phyloP scores from a whole-genome alignment of 2,329 filamentous ascomycete genomes.

The Coleophoma cylindrospora region DNA sequence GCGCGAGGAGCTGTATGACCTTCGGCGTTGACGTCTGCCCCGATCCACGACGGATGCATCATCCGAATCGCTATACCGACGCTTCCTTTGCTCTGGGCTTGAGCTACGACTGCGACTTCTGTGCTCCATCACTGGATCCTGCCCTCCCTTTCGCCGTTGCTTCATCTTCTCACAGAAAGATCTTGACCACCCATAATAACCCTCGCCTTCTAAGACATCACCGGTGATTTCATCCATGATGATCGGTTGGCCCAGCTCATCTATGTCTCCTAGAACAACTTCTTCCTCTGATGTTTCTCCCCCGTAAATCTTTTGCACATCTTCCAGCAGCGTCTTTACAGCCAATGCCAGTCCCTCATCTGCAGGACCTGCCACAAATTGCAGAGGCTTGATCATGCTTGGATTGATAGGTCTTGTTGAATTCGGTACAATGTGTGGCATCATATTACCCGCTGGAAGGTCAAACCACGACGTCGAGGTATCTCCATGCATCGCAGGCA shows the following conservation, averaged over 20 bases:
- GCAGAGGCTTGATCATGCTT: conserved; percentile 64
- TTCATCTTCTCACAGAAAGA: conserved; percentile 81
- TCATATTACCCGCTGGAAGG: conserved; percentile 74
- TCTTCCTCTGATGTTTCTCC: conserved; percentile 44
- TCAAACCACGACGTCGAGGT: conserved; percentile 71
- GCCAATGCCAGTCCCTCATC: conserved; percentile 60
- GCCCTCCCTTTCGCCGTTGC: conserved; percentile 32
- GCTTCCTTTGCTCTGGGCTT: conserved; percentile 21
- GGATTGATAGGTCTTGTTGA: conserved; percentile 70
- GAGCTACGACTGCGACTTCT: conserved; percentile 13
- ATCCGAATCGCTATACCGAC: conserved; percentile 22
- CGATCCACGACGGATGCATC: conserved; percentile 12
- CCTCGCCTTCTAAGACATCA: conserved; percentile 56
- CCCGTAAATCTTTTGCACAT: conserved; percentile 65
- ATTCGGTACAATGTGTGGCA: conserved; percentile 73
- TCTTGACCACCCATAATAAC: conserved; percentile 85
- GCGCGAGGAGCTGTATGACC: conserved; percentile 24
- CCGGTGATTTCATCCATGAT: conserved; percentile 62
- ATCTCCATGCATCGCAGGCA: conserved; percentile 77
- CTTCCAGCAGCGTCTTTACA: conserved; percentile 65
- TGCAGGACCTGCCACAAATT: conserved; percentile 63
- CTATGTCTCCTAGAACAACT: conserved; percentile 53
- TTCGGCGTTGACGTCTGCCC: conserved; percentile 15
- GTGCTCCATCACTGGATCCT: conserved; percentile 8
- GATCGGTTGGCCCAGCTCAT: conserved; percentile 68